Conservation (phyloP, 805 yeast species). For the Cyberlindnera saturnus region DNA sequence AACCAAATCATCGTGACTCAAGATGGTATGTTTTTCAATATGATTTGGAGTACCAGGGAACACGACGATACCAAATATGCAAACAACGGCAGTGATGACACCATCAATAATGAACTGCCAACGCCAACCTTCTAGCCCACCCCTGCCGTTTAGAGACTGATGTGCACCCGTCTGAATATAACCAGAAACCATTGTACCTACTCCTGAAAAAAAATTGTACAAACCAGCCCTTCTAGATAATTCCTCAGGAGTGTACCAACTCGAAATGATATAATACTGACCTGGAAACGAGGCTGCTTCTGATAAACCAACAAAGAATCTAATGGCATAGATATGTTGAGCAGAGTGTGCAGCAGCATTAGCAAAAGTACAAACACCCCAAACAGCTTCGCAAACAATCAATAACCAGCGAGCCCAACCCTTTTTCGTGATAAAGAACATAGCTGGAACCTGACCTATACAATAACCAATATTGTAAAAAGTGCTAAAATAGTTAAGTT, state of each 20-base stretch:
- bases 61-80: constrained; percentile 16
- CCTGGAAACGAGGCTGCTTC: constrained; percentile 61
- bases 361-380: background rate
- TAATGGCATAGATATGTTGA: constrained; percentile 33
- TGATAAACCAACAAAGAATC: constrained; percentile 57
- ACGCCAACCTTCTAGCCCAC: constrained; percentile 8
- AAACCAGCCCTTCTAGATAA: constrained; percentile 55
- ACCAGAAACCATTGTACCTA: constrained; percentile 28
- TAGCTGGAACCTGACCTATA: constrained; percentile 3
- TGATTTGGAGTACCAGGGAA: too few relatives aligned
- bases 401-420: background rate
- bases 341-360: background rate
- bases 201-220: constrained; percentile 5
- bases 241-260: constrained; percentile 50
- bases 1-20: too few relatives aligned
- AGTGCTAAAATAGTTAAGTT: constrained; percentile 52
- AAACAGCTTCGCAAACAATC: background rate
- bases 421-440: constrained; percentile 19
- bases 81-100: constrained; percentile 10
- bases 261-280: constrained; percentile 49
- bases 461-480: constrained; percentile 30
- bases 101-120: constrained; percentile 13
- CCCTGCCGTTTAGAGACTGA: constrained; percentile 3
- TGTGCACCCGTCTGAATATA: constrained; percentile 19
- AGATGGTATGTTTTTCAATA: too few relatives aligned